phyloP scores from a whole-genome alignment of 768 basidiomycete genomes.

The Podaxis sp. region DNA sequence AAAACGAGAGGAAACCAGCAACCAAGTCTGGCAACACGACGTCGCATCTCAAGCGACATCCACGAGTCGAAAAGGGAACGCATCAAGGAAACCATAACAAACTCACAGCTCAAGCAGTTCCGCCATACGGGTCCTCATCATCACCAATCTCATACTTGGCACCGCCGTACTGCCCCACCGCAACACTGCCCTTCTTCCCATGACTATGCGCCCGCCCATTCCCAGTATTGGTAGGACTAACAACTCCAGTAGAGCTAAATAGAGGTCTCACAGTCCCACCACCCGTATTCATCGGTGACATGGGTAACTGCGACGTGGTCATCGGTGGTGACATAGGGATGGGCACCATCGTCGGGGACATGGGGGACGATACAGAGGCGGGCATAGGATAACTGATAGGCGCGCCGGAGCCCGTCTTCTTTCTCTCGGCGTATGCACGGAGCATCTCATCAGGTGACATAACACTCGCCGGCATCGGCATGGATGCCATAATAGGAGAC shows the following conservation, averaged over 20 bases:
- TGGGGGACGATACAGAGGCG: slow-evolving; percentile 15
- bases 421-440: slow-evolving; percentile 48
- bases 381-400: slow-evolving; percentile 28
- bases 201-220: neutral
- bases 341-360: neutral
- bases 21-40: neutral
- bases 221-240: slow-evolving; percentile 8
- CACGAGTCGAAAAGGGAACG: neutral
- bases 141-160: slow-evolving; percentile 9
- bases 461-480: slow-evolving; percentile 35
- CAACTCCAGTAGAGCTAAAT: neutral
- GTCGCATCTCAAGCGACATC: neutral
- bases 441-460: slow-evolving; percentile 76
- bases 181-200: neutral
- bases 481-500: slow-evolving; percentile 33
- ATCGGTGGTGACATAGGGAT: slow-evolving; percentile 6
- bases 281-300: neutral
- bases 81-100: neutral
- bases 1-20: neutral
- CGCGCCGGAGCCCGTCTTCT: slow-evolving; percentile 20
- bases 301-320: neutral
- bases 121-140: slow-evolving; percentile 9
- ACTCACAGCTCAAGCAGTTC: neutral
- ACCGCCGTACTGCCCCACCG: neutral
- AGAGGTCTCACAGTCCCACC: neutral